Base-by-base conservation (phyloP, 176 grass and related monocot species). In the Alloteropsis semialata region DNA sequence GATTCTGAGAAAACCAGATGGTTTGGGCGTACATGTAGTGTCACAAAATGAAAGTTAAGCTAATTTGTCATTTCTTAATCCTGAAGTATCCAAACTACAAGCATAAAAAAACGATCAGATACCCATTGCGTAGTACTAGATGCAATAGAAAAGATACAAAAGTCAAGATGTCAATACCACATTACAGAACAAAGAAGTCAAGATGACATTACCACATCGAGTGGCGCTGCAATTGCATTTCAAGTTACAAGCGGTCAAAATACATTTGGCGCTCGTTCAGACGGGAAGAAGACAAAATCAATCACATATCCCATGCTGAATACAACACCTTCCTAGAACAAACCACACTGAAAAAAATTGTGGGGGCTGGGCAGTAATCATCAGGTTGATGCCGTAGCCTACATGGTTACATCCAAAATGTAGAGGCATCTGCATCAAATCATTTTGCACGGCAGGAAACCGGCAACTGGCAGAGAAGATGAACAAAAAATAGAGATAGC, bases 301-400 rank as follows among this genome's bases (percentile, higher is more conserved):
- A 88, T 58, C 70, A 43, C 71, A 91, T 77, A 81, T 84, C 33
- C 39, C 56, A 71, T 76, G 64, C 44, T 65, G 44, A 76, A 81
- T 75, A 84, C 44, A 80, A 60, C 63, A 82, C 25, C 59, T 91
- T 85, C 53, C 71, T 70, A 43, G 72, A 91, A 77, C 71, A 91
- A 91, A 88, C 81, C 89, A 85, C 72, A 78, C 85, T 45, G 80
- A 55, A 91, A 84, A 84, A 88, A 84, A 74, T 60, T 79, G 62
- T 65, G 89, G 55, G 74, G 77, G 44, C 61, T 70, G 62, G 44
- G 60, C 69, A 80, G 61, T 69, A 81, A 71, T 80, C 69, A 79
- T 84, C 48, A 12, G 11, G 62, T 32, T 48, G 68, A 84, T 81
- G 72, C 57, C 33, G 5, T 77, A n/a, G 13, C 66, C 60, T 78